Conservation (phyloP, 345 rosid species). For the Bruguiera sexangula region DNA sequence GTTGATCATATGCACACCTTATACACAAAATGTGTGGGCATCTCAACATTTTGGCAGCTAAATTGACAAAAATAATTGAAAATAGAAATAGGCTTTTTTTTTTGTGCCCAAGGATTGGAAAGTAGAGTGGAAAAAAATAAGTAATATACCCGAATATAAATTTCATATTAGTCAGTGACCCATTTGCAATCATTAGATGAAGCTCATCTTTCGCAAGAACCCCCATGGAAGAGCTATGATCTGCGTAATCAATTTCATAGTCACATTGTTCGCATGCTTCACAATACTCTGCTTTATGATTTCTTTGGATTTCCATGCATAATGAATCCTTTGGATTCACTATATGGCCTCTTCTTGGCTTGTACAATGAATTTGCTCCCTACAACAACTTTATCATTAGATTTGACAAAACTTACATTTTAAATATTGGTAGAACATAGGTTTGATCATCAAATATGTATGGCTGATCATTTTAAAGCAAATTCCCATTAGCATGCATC, state of each 20-base stretch:
- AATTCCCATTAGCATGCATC: background rate
- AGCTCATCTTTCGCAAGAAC: conserved; percentile 82
- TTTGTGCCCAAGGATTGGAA: background rate
- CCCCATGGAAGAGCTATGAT: conserved; percentile 86
- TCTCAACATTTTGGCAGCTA: conserved; percentile 12
- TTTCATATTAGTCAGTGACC: conserved; percentile 52
- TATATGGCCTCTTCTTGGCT: conserved; percentile 55
- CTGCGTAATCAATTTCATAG: conserved; percentile 93
- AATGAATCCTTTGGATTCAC: conserved; percentile 49
- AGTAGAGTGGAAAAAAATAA: background rate
- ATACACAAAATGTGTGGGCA: conserved; percentile 19
- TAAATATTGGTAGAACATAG: conserved; percentile 1
- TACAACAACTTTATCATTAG: conserved; percentile 34
- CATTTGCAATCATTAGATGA: conserved; percentile 60
- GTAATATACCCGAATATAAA: conserved; percentile 67
- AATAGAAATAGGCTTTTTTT: background rate
- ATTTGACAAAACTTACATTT: conserved; percentile 1
- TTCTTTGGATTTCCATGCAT: conserved; percentile 67
- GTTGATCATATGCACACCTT: conserved; percentile 98
- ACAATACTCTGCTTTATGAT: conserved; percentile 42
- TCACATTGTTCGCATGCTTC: conserved; percentile 76
- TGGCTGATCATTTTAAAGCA: background rate
- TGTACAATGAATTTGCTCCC: conserved; percentile 88
- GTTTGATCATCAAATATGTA: conserved; percentile 7
- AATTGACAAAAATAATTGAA: background rate